Evolutionary conservation across 2,329 filamentous ascomycete genomes (phyloP).

Genomic region (Mollisiaceae sp.): DNA sequence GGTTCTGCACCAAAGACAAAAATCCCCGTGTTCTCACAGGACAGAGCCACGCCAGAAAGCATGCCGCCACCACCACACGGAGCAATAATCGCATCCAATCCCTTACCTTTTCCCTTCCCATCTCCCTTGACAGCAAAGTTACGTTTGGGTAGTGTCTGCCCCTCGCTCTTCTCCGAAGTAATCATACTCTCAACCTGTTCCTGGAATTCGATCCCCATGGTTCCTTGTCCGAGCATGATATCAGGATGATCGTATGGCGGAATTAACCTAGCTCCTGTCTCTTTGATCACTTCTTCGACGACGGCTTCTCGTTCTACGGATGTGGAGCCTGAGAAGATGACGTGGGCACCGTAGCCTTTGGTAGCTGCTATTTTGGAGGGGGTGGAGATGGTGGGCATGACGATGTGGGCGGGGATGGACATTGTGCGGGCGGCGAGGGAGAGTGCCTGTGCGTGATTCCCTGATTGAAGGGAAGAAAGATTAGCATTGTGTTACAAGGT

Average conservation of each 20-base stretch:
- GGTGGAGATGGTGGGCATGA: slow-evolving; percentile 88
- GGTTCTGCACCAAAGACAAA: slow-evolving; percentile 89
- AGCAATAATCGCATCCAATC: slow-evolving; percentile 75
- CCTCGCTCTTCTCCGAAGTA: slow-evolving; percentile 36
- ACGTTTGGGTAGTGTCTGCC: slow-evolving; percentile 25
- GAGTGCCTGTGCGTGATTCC: slow-evolving; percentile 94
- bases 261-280: slow-evolving; percentile 79
- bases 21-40: slow-evolving; percentile 72
- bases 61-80: slow-evolving; percentile 90
- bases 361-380: slow-evolving; percentile 89
- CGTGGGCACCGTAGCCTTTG: slow-evolving; percentile 73
- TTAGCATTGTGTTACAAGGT: not conserved
- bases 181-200: slow-evolving; percentile 68
- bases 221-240: slow-evolving; percentile 94
- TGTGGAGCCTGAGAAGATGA: slow-evolving; percentile 85
- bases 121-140: slow-evolving; percentile 23
- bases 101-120: slow-evolving; percentile 31
- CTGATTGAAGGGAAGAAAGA: slow-evolving; percentile 50
- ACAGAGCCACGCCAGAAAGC: slow-evolving; percentile 81
- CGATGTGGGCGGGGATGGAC: slow-evolving; percentile 79
- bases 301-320: slow-evolving; percentile 80
- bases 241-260: slow-evolving; percentile 93
- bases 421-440: slow-evolving; percentile 80
- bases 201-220: slow-evolving; percentile 81
- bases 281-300: slow-evolving; percentile 67